Evolutionary conservation across 768 basidiomycete genomes (phyloP), one percentile per base, ranked within the genome.

Genomic region (Leucosporidium scottii): DNA sequence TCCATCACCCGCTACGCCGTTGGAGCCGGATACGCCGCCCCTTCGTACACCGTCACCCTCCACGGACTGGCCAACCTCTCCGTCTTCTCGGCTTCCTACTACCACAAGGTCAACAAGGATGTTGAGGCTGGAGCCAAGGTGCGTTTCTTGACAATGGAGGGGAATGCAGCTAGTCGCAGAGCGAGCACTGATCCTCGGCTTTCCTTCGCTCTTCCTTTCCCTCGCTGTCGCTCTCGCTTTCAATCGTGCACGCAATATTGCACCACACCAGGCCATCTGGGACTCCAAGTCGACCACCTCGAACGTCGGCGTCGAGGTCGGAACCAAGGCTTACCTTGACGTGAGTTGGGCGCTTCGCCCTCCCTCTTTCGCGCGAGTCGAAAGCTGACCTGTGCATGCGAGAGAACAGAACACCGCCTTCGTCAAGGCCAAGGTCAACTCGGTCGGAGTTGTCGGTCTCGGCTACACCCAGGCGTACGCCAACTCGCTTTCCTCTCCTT

Each of bases 371-470:
- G 39, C 54, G 55, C 31, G 23, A 13, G 44, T 1, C 34, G 30
- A 44, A 20, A 18, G 54, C 65, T 65, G 8, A 56, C 55, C 18
- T 56, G n/a, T 56, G 1, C 39, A 9, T 54, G 5, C 62, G 4
- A 56, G 0, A 34, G 5, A 27, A 25, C 56, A 62, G 59, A 70
- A 68, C 73, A 86, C 91, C 72, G 88, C 93, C 13, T 97, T 90
- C 77, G 84, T 97, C 81, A 98, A 99, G 85, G 90, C 93, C 74
- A 97, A 97, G 85, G 93, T 98, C 83, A 97, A 97, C 86, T 7
- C 21, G 28, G 58, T 30, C 48, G 47, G 56, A 34, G 23, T 47
- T 21, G 39, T 66, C 28, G 23, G 10, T 44, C 61, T 6, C 58
- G 61, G 56, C 73, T 93, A 92, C 82, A 94, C 92, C 61, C 94